Percentiles rank a stretch among this genome's conserved stretches.
phyloP scores from a whole-genome alignment of 345 rosid genomes.

The Boechera divaricarpa region DNA sequence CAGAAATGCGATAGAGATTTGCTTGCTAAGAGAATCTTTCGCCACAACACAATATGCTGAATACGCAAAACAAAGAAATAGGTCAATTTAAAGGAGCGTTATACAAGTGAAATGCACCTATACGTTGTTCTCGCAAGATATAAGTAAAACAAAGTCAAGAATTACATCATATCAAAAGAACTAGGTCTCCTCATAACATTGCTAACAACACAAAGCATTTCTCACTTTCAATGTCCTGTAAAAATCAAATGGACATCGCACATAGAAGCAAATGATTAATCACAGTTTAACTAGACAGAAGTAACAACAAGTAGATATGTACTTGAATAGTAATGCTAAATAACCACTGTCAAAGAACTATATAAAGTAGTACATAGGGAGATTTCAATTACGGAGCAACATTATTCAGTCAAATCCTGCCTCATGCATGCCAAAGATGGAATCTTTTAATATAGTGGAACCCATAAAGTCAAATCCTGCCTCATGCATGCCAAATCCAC shows the following conservation, averaged over 20 bases:
- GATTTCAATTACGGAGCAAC: background rate
- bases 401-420: background rate
- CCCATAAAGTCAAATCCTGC: too few species aligned
- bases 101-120: slow-evolving; percentile 1
- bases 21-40: slow-evolving; percentile 88
- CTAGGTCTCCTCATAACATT: background rate
- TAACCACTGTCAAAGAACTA: background rate
- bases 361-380: background rate
- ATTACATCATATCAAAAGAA: background rate
- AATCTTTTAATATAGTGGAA: too few species aligned
- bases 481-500: background rate
- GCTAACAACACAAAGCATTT: background rate
- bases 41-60: slow-evolving; percentile 98
- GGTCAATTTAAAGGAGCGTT: slow-evolving; percentile 23
- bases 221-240: background rate
- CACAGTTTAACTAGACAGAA: background rate
- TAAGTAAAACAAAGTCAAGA: background rate
- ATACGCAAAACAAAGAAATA: slow-evolving; percentile 11
- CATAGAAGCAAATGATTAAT: slow-evolving; percentile 1
- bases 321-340: background rate
- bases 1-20: slow-evolving; percentile 87
- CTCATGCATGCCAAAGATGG: background rate
- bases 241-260: background rate
- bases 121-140: background rate
- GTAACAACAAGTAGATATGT: slow-evolving; percentile 5